Evolutionary conservation across 129 eudicot species (phyloP), one percentile per base, ranked within the genome.

Genomic region (Dittrichia graveolens): DNA sequence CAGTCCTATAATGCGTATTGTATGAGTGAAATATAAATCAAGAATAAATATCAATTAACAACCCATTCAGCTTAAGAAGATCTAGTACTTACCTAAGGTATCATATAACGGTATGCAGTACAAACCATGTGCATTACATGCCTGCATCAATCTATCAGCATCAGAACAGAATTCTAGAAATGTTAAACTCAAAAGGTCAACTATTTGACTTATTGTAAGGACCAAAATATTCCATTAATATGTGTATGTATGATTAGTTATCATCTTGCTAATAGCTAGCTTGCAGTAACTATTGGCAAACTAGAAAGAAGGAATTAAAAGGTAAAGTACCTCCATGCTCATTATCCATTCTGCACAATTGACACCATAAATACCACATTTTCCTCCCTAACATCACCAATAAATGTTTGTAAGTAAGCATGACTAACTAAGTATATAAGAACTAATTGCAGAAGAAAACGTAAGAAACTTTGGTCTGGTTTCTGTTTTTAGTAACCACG

Each of bases 61-160:
- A 24, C 31, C 15, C 58, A 77, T 8, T 24, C 37, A 48, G 50
- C 41, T 46, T 1, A 38, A 57, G 9, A 60, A 56, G 31, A 50
- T 19, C 15, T 6, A 40, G 61, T 42, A 71, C 80, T 61, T 83
- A 86, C 99, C 99, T 79, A 95, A 73, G 43, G 95, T 90, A 65
- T 94, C 98, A 82, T 90, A 94, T 60, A 94, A 68, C 59, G 99
- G 99, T 62, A 95, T 87, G 79, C 99, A 95, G 48, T 81, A 78
- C 58, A 95, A 75, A 9, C 91, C 96, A 83, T 94, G 97, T 73
- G 98, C 98, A 83, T 94, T 94, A 79, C 98, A 94, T 10, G 97
- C 98, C 99, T 94, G 94, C 85, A 84, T 62, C 16, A 75, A 52
- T 74, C 68, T 66, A 48, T 11, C 3, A 16, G 65, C 56, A 52